These are phyloP conservation scores for Medicago ruthenica DNA, from an alignment of 306 rosid species.

Conservation along the genomic window DNA sequence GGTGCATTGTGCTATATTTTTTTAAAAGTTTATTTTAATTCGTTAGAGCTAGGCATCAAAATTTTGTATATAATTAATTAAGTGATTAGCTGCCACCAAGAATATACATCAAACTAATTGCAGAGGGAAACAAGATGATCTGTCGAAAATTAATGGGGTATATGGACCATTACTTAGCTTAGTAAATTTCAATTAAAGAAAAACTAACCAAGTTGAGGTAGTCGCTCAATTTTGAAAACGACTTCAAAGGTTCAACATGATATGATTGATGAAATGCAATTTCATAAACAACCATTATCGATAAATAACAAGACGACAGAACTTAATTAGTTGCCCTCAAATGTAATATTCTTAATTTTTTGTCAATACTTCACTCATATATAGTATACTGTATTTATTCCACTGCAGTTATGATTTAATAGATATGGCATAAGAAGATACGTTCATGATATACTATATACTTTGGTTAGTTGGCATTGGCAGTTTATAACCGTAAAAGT, in stretches of 20 bases:
- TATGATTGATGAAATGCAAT: constrained; percentile 43
- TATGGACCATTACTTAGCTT: constrained; percentile 40
- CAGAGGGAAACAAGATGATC: constrained; percentile 46
- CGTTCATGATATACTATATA: not conserved
- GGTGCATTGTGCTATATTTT: constrained; percentile 31
- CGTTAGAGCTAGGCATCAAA: not conserved
- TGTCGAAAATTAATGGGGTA: constrained; percentile 45
- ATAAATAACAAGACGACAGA: constrained; percentile 26
- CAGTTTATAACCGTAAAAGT: too few relatives aligned
- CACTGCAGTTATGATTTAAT: constrained; percentile 34
- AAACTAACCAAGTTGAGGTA: constrained; percentile 51
- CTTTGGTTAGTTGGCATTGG: constrained; percentile 23
- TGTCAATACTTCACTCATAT: not conserved
- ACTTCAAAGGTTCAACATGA: constrained; percentile 29
- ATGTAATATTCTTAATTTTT: constrained; percentile 22
- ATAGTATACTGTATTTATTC: not conserved
- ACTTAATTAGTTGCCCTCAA: constrained; percentile 27
- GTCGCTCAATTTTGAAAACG: constrained; percentile 54
- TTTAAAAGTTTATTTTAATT: not conserved
- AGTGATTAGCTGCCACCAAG: constrained; percentile 34
- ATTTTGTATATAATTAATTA: constrained; percentile 35
- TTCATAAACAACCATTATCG: constrained; percentile 39
- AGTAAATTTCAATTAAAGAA: constrained; percentile 41
- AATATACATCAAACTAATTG: constrained; percentile 39
- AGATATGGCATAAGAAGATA: constrained; percentile 28